A percentile compares a stretch with the other conserved stretches of the same genome.
Conservation (phyloP, 768 basidiomycete species). For the Chalciporus chontae region DNA sequence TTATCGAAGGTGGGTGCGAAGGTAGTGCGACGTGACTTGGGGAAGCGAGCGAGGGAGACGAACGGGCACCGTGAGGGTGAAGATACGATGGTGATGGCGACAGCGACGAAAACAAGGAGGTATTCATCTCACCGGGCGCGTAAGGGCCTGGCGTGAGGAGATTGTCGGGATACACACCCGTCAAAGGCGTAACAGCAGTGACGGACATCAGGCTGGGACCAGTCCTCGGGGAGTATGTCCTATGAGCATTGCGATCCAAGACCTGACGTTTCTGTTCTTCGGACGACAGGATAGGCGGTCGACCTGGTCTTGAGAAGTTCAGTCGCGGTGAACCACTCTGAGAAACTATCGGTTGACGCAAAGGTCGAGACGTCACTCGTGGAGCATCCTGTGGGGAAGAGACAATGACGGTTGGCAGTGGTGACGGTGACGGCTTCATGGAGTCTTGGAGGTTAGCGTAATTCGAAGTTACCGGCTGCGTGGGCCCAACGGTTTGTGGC, state of each 20-base stretch:
- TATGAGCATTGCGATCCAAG: constrained; percentile 56
- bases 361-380: constrained; percentile 17
- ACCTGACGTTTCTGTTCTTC: constrained; percentile 41
- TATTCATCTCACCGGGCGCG: neutral
- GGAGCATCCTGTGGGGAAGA: constrained; percentile 38
- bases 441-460: constrained; percentile 8
- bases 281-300: constrained; percentile 39
- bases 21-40: constrained; percentile 16
- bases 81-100: constrained; percentile 11
- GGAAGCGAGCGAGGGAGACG: constrained; percentile 14
- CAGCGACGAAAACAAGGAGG: neutral
- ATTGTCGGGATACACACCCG: constrained; percentile 14
- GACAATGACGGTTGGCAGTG: constrained; percentile 52
- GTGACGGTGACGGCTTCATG: constrained; percentile 19
- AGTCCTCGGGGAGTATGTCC: constrained; percentile 31
- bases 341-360: constrained; percentile 41
- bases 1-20: constrained; percentile 35
- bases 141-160: neutral
- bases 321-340: constrained; percentile 32
- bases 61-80: constrained; percentile 14
- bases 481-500: constrained; percentile 8
- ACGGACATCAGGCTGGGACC: constrained; percentile 6
- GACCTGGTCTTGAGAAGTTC: constrained; percentile 66
- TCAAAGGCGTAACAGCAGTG: constrained; percentile 20
- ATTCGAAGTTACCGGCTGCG: constrained; percentile 5